Conservation (phyloP, 2,329 filamentous ascomycete species). For the Aureobasidium sp. region DNA sequence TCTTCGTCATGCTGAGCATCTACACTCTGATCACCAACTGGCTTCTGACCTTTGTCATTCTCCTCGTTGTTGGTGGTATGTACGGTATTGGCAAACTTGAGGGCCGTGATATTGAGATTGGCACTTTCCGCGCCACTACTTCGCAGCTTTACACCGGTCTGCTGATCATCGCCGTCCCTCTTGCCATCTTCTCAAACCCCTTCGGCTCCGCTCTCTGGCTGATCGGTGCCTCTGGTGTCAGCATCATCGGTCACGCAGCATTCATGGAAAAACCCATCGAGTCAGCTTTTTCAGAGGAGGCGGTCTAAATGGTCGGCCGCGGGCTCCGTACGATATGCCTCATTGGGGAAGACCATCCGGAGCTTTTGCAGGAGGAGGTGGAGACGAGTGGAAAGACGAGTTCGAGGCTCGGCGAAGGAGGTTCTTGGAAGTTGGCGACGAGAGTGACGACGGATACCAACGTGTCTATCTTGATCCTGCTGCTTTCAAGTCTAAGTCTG, state of each 20-base stretch:
- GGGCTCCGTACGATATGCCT: slow-evolving; percentile 81
- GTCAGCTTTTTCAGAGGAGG: slow-evolving; percentile 99
- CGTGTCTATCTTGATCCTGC: slow-evolving; percentile 38
- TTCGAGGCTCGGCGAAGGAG: slow-evolving; percentile 42
- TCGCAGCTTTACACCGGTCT: slow-evolving; percentile 92
- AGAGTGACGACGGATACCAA: slow-evolving; percentile 39
- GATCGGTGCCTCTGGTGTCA: slow-evolving; percentile 88
- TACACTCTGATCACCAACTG: slow-evolving; percentile 89
- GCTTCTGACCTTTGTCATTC: slow-evolving; percentile 82
- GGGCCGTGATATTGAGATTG: slow-evolving; percentile 81
- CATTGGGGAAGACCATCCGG: slow-evolving; percentile 99
- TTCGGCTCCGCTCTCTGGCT: slow-evolving; percentile 87
- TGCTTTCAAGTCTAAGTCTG: slow-evolving; percentile 25
- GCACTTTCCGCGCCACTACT: slow-evolving; percentile 71
- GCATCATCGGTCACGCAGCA: slow-evolving; percentile 87
- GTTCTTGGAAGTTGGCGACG: slow-evolving; percentile 61
- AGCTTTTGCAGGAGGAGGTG: slow-evolving; percentile 32
- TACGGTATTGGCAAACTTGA: slow-evolving; percentile 87
- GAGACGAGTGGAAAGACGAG: slow-evolving; percentile 54
- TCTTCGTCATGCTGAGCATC: slow-evolving; percentile 92
- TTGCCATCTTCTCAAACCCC: slow-evolving; percentile 78
- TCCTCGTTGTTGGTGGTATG: slow-evolving; percentile 78
- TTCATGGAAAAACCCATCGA: slow-evolving; percentile 99
- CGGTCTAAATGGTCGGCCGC: slow-evolving; percentile 99
- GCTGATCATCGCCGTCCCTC: slow-evolving; percentile 72